Percentiles rank a stretch among this genome's conserved stretches.
These are phyloP conservation scores for Blastocystis hominis DNA, from an alignment of 352 stramenopile species.

Conservation along the genomic window DNA sequence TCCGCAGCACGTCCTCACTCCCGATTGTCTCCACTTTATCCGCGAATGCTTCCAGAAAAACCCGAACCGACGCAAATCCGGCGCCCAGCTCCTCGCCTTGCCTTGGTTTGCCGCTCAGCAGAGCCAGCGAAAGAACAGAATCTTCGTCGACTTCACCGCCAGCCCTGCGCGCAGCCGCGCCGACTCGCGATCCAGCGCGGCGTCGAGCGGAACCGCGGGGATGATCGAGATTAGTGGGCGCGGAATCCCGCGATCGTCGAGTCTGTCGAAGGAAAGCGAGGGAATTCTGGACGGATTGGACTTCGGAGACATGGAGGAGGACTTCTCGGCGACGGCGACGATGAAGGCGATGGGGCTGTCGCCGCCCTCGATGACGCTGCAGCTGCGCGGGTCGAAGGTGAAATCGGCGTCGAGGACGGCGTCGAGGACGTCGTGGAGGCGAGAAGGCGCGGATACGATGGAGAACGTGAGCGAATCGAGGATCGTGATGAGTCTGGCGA, in stretches of 20 bases:
- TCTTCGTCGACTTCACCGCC: background rate
- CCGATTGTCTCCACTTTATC: constrained; percentile 61
- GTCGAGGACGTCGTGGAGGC: no score
- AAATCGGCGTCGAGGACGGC: background rate
- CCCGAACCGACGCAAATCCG: constrained; percentile 70
- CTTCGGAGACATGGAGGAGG: constrained; percentile 11
- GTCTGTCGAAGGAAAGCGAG: background rate
- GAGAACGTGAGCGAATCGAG: background rate
- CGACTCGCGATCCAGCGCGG: no score
- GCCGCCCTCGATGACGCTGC: background rate
- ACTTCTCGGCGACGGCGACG: background rate
- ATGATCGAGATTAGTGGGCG: background rate
- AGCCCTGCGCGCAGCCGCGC: no score
- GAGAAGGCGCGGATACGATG: no score
- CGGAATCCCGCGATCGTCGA: background rate
- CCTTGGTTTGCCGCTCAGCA: constrained; percentile 71
- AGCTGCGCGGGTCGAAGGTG: background rate
- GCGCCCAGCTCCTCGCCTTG: constrained; percentile 73
- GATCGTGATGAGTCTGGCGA: background rate
- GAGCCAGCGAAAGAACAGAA: background rate
- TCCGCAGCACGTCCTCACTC: background rate
- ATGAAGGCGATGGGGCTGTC: background rate
- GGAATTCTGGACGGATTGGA: background rate
- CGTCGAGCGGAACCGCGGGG: no score
- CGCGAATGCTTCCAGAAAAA: constrained; percentile 84